These are phyloP conservation scores for Agrostemma githago DNA, from an alignment of 148 eudicot genomes.

Conservation along the genomic window DNA sequence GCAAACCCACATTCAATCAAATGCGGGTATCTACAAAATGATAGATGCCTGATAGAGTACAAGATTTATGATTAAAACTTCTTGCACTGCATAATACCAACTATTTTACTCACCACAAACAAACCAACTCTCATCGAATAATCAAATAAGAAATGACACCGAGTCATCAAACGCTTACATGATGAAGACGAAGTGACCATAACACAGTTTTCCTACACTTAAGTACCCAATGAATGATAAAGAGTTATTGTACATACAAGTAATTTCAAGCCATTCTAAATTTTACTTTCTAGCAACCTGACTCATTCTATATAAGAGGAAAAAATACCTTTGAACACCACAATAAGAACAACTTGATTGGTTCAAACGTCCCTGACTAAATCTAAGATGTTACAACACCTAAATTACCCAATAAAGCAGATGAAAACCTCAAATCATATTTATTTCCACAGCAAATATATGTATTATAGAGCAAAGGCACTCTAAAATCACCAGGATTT, in stretches of 20 bases:
- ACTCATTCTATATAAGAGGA: background rate
- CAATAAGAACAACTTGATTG: conserved; percentile 1
- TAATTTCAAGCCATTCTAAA: background rate
- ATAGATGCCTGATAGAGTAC: background rate
- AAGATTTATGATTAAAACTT: background rate
- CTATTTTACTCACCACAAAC: background rate
- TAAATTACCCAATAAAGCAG: conserved; percentile 12
- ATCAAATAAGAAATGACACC: background rate
- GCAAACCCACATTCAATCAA: too few relatives aligned
- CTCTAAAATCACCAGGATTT: too few relatives aligned
- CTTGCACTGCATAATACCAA: background rate
- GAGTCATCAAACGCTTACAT: background rate
- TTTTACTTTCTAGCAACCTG: background rate
- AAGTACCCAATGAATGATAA: background rate
- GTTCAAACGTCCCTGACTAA: background rate
- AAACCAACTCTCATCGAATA: background rate
- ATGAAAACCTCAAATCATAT: conserved; percentile 4
- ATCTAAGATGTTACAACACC: background rate
- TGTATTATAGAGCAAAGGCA: too few relatives aligned
- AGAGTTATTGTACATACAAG: background rate
- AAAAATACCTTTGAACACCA: background rate
- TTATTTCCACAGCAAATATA: background rate
- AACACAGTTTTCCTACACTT: background rate
- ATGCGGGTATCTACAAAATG: too few relatives aligned
- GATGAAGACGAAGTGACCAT: background rate